Evolutionary conservation across 768 basidiomycete genomes (phyloP), one percentile per base, ranked within the genome.

Genomic region (Trametes cinnabarina): DNA sequence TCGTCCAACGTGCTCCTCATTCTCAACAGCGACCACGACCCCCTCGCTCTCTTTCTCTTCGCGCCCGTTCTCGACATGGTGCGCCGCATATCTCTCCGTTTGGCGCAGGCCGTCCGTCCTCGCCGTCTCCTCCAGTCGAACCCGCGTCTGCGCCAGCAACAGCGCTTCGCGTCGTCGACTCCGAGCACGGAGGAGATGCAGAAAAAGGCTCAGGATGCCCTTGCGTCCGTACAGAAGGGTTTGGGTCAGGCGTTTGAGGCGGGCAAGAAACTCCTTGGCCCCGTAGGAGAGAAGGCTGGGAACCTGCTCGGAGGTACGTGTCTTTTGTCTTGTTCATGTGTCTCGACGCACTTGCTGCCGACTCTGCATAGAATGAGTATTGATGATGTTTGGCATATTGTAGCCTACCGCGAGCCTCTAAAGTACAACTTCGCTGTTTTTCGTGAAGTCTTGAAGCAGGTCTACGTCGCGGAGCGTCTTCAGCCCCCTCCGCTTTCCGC

Each of bases 361-460:
- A 19, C 20, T 23, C 4, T 9, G 6, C 22, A 9, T 9, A 20
- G 8, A 9, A 8, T 20, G 8, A 6, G 22, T 42, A 37, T 53
- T 65, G 40, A 30, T 14, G 7, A 12, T 12, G 30, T 32, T 32
- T 34, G 34, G 25, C 17, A 34, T 14, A 11, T 14, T 51, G 37
- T 58, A 84, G 92, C 85, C 10, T 92, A 92, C 77, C 84, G 84
- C 60, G 79, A 89, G 67, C 91, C 92, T 4, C 68, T 94, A 34
- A 58, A 82, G 26, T 94, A 93, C 79, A 93, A 94, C 76, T 75
- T 90, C 26, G 69, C 86, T 51, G 90, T 95, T 47, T 77, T 83
- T 19, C 83, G 86, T 51, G 92, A 94, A 68, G 64, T 96, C 52
- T 70, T 76, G 61, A 81, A 80, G 69, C 79, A 81, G 61, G 74